phyloP scores from a whole-genome alignment of 495 filamentous ascomycete species.

The Podospora didyma region DNA sequence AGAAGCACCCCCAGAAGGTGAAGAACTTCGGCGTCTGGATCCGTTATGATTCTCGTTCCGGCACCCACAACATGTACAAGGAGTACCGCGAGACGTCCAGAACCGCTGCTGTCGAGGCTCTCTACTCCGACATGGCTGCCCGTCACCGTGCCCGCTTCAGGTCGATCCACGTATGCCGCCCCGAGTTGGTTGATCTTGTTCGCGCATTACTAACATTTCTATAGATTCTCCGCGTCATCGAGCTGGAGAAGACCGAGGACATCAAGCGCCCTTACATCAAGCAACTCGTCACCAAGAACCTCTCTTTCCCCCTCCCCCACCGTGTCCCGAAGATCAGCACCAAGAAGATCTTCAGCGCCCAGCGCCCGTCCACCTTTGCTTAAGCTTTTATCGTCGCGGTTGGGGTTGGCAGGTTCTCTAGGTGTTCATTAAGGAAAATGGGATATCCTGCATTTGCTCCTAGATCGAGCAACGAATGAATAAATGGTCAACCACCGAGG shows the following conservation, averaged over 20 bases:
- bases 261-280: conserved; percentile 98
- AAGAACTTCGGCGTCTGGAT: conserved; percentile 99
- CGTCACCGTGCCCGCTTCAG: conserved; percentile 96
- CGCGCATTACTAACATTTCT: conserved; percentile 23
- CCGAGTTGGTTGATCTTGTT: not conserved
- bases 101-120: conserved; percentile 87
- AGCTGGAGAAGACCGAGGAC: conserved; percentile 86
- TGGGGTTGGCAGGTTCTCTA: conserved; percentile 48
- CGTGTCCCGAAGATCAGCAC: conserved; percentile 72
- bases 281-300: conserved; percentile 89
- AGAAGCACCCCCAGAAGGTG: conserved; percentile 98
- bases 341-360: conserved; percentile 87
- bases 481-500: conserved; percentile 25
- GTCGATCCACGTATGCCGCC: conserved; percentile 83
- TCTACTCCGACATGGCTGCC: conserved; percentile 99
- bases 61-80: conserved; percentile 99
- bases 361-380: conserved; percentile 85
- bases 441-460: conserved; percentile 48
- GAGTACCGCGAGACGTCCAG: conserved; percentile 98
- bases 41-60: conserved; percentile 98
- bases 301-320: conserved; percentile 98
- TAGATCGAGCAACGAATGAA: conserved; percentile 39
- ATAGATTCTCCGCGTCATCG: conserved; percentile 96
- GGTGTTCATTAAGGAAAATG: conserved; percentile 51
- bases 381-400: conserved; percentile 38